These are phyloP conservation scores for Alternaria metachromatica DNA, from an alignment of 2,329 filamentous ascomycete genomes.

Conservation along the genomic window DNA sequence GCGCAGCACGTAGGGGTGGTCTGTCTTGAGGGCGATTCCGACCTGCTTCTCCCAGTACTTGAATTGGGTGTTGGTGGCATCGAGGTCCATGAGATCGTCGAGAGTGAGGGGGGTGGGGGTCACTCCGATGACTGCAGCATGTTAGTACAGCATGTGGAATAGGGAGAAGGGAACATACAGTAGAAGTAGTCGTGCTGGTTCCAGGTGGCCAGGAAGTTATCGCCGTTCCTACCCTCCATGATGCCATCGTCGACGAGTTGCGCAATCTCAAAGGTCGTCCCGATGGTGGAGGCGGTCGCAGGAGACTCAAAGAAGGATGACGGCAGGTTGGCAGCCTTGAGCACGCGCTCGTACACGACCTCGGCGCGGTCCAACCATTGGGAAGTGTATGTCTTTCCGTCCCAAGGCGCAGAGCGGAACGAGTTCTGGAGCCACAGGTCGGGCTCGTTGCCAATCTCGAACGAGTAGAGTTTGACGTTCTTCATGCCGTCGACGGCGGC, in stretches of 20 bases:
- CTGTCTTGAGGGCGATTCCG: slow-evolving; percentile 50
- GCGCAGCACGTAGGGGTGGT: slow-evolving; percentile 57
- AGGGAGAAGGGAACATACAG: slow-evolving; percentile 34
- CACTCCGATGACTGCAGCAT: slow-evolving; percentile 52
- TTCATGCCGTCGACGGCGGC: slow-evolving; percentile 47
- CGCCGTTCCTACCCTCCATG: slow-evolving; percentile 44
- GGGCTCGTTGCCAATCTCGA: slow-evolving; percentile 55
- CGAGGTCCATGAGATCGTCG: slow-evolving; percentile 54
- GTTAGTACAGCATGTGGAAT: slow-evolving; percentile 20
- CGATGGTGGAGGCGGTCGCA: slow-evolving; percentile 59
- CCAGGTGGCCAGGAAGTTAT: slow-evolving; percentile 53
- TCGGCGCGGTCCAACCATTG: slow-evolving; percentile 56
- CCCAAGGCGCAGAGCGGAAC: slow-evolving; percentile 55
- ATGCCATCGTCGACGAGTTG: slow-evolving; percentile 53
- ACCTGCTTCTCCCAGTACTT: slow-evolving; percentile 56
- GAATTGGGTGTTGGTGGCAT: slow-evolving; percentile 57
- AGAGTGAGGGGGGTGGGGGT: slow-evolving; percentile 54
- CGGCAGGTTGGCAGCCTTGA: slow-evolving; percentile 50
- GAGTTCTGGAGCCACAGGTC: slow-evolving; percentile 54
- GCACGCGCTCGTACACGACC: slow-evolving; percentile 54
- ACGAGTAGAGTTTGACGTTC: slow-evolving; percentile 51
- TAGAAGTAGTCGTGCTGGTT: slow-evolving; percentile 64
- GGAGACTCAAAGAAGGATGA: slow-evolving; percentile 58
- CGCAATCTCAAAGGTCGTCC: slow-evolving; percentile 57
- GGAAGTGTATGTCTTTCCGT: slow-evolving; percentile 52